Percentiles rank a stretch among this genome's conserved stretches.
Conservation (phyloP, 2,329 filamentous ascomycete species). For the Xylogone sp. region DNA sequence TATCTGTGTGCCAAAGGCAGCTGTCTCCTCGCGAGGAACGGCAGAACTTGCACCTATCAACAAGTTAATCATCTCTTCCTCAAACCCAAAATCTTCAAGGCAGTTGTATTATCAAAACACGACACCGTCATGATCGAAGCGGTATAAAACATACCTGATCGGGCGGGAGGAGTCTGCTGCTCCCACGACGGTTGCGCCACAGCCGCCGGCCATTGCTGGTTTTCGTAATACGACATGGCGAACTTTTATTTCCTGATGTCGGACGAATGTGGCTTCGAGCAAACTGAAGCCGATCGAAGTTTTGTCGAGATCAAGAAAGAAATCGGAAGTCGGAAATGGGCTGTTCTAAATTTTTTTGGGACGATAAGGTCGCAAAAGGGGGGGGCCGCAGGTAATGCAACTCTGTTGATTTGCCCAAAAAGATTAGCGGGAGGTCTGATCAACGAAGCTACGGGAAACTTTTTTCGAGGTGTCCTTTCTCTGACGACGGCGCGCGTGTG, state of each 20-base stretch:
- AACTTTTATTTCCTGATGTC: constrained; percentile 17
- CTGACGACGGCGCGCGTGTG: neutral
- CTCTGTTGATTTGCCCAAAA: neutral
- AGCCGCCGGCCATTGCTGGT: constrained; percentile 59
- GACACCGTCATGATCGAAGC: constrained; percentile 1
- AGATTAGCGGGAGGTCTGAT: constrained; percentile 1
- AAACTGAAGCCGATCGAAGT: constrained; percentile 24
- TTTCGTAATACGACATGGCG: constrained; percentile 68
- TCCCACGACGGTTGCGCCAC: constrained; percentile 66
- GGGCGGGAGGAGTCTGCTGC: constrained; percentile 66
- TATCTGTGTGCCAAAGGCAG: constrained; percentile 81
- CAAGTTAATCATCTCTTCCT: constrained; percentile 16
- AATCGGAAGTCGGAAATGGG: neutral
- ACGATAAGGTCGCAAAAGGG: constrained; percentile 6
- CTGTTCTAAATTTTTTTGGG: neutral
- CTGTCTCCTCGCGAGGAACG: constrained; percentile 67
- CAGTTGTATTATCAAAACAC: neutral
- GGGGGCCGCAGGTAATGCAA: constrained; percentile 15
- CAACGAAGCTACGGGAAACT: constrained; percentile 9
- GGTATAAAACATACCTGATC: constrained; percentile 55
- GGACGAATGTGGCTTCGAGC: constrained; percentile 24
- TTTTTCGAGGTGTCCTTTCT: neutral
- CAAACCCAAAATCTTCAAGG: neutral
- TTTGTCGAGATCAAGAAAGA: neutral
- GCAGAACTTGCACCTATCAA: constrained; percentile 69